A percentile compares a stretch with the other conserved stretches of the same genome.
phyloP scores from a whole-genome alignment of 441 rosid species.

The Croton laevigatus region DNA sequence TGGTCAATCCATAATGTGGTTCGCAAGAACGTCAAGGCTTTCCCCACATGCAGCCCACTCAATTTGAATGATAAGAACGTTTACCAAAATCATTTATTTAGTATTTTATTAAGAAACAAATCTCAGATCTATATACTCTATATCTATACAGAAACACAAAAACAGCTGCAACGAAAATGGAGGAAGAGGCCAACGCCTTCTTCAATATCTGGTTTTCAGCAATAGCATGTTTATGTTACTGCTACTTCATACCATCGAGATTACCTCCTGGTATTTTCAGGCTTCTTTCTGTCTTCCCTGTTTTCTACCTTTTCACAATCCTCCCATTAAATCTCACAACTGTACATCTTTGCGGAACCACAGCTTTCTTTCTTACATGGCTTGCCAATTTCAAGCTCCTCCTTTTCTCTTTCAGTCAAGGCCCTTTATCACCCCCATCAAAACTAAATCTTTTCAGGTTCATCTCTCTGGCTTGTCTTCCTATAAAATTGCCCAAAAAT shows the following conservation, averaged over 20 bases:
- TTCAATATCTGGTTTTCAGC: conserved; percentile 47
- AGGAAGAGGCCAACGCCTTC: conserved; percentile 39
- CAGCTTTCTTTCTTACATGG: conserved; percentile 55
- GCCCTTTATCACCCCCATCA: conserved; percentile 46
- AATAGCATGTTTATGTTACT: conserved; percentile 36
- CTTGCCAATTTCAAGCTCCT: conserved; percentile 65
- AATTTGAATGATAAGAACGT: too few relatives aligned
- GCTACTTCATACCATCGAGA: conserved; percentile 41
- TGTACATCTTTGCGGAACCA: conserved; percentile 30
- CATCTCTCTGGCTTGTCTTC: conserved; percentile 31
- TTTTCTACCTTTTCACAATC: conserved; percentile 40
- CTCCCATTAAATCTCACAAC: conserved; percentile 51
- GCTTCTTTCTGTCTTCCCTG: conserved; percentile 52
- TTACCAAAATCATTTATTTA: too few relatives aligned
- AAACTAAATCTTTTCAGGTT: conserved; percentile 42
- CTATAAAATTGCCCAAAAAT: conserved; percentile 9
- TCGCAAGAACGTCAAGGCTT: too few relatives aligned
- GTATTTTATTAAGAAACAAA: too few relatives aligned
- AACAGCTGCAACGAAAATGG: conserved; percentile 18
- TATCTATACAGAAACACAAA: too few relatives aligned
- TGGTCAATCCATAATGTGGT: too few relatives aligned
- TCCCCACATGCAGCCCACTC: too few relatives aligned
- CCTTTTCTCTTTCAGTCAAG: conserved; percentile 54
- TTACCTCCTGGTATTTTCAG: conserved; percentile 41
- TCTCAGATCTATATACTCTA: too few relatives aligned